A percentile compares a stretch with the other conserved stretches of the same genome.
These are phyloP conservation scores for Agrocybe praecox DNA, from an alignment of 768 basidiomycete genomes.

Conservation along the genomic window DNA sequence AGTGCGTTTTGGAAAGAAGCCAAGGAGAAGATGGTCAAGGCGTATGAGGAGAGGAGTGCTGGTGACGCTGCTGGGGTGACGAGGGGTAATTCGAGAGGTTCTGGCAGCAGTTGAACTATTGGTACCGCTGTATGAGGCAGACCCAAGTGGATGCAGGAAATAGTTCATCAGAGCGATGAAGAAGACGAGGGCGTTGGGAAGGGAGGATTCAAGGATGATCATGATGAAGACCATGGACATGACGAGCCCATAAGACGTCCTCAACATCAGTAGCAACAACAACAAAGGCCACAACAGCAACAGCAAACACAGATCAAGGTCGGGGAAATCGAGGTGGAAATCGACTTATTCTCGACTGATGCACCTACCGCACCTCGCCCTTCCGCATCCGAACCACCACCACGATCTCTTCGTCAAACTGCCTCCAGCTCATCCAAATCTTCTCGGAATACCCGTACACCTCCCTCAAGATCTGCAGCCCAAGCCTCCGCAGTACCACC, in stretches of 20 bases:
- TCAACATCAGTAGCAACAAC: neutral
- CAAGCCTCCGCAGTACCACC: constrained; percentile 22
- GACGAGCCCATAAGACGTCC: neutral
- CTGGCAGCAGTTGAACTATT: constrained; percentile 16
- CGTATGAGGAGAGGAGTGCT: constrained; percentile 73
- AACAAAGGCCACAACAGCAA: no score
- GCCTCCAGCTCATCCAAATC: constrained; percentile 28
- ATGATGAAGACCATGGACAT: constrained; percentile 20
- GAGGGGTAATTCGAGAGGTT: constrained; percentile 15
- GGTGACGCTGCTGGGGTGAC: neutral
- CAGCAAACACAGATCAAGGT: no score
- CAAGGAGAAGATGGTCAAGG: constrained; percentile 77
- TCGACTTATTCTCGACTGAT: constrained; percentile 25
- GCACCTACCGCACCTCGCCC: constrained; percentile 12
- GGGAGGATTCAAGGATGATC: constrained; percentile 35
- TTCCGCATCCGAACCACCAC: constrained; percentile 3
- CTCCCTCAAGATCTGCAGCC: constrained; percentile 28
- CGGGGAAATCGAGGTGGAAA: constrained; percentile 17
- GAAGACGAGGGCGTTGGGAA: constrained; percentile 42
- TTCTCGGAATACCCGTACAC: neutral
- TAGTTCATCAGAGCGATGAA: constrained; percentile 18
- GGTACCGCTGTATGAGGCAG: constrained; percentile 18
- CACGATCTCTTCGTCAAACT: constrained; percentile 6
- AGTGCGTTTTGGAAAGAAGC: constrained; percentile 86
- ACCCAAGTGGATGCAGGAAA: constrained; percentile 71